Base-by-base conservation (phyloP, 352 stramenopile genomes). In the Phytophthora crassamura region DNA sequence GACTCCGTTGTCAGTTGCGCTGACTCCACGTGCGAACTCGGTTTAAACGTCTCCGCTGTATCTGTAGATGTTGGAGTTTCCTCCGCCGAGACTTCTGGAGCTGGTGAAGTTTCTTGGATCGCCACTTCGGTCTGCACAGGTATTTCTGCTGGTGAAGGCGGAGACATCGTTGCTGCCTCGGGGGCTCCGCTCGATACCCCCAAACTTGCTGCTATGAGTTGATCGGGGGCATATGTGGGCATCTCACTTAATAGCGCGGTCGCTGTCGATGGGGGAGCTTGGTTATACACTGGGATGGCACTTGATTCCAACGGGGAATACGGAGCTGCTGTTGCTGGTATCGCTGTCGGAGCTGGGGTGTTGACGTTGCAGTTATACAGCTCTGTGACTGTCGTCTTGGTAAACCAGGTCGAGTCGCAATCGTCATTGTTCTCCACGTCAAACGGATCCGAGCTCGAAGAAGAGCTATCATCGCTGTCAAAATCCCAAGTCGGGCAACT, bases 371-470 rank as follows among this genome's bases (percentile, higher is more conserved):
- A 74, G 11, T 72, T 63, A n/a, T 49, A 61, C 11, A 69, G 33
- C n/a, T 48, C 51, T 4, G 61, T 49, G 22, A 42, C 25, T 9
- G 38, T 74, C 10, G 71, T 74, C 43, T 81, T 47, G n/a, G 59
- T 49, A 48, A 84, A 81, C 75, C 75, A 84, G n/a, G 36, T 43
- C 7, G 68, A 16, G 14, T 78, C 57, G 9, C 46, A 56, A 32
- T 49, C 28, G n/a, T 25, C 40, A 54, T 42, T 18, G 30, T n/a
- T 53, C 20, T 10, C 47, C 35, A 52, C 55, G 25, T 56, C 68
- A 8, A 69, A 75, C 9, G 42, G 39, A 8, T 74, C 62, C 10
- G 22, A 32, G 4, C 5, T 57, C 3, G 18, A 52, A 45, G 15
- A 28, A 20, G 59, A 56, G 18, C 46, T 41, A 8, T 52, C 52